Evolutionary conservation across 2,329 filamentous ascomycete genomes (phyloP).

Genomic region (Penicillium sp.): DNA sequence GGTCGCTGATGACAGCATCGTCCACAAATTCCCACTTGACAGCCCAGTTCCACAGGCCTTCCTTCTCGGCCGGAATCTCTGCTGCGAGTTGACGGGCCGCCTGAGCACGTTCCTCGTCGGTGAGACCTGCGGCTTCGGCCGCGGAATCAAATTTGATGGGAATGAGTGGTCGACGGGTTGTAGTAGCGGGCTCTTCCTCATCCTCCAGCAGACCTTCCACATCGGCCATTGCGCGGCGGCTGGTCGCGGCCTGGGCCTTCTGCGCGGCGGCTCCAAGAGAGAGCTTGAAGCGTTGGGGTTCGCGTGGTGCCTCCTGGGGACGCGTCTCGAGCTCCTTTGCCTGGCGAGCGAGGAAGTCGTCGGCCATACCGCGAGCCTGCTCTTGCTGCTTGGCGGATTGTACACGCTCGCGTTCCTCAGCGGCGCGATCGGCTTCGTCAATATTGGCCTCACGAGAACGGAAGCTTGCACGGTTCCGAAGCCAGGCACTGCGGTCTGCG

Average conservation of each 20-base stretch:
- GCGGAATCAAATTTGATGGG: constrained; percentile 73
- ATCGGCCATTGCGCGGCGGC: constrained; percentile 76
- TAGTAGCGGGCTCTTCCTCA: constrained; percentile 69
- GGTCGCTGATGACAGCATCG: constrained; percentile 68
- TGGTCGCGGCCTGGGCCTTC: constrained; percentile 51
- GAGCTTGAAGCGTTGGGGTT: constrained; percentile 77
- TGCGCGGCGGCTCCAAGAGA: constrained; percentile 84
- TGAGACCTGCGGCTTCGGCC: constrained; percentile 58
- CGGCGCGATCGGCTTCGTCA: constrained; percentile 72
- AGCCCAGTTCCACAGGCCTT: constrained; percentile 82
- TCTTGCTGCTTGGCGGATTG: constrained; percentile 64
- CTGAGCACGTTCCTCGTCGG: constrained; percentile 77
- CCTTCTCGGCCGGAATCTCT: constrained; percentile 80
- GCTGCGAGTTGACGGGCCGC: constrained; percentile 72
- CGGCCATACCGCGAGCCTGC: constrained; percentile 72
- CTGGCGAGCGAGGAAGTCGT: constrained; percentile 80
- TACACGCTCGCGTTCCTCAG: constrained; percentile 66
- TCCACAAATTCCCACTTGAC: constrained; percentile 90
- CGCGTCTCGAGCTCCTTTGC: constrained; percentile 60
- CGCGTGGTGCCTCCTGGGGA: constrained; percentile 34
- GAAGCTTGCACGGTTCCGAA: constrained; percentile 66
- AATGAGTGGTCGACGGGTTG: constrained; percentile 64
- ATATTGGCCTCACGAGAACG: constrained; percentile 63
- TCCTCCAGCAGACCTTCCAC: constrained; percentile 91
- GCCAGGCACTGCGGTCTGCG: constrained; percentile 73